Percentiles rank a stretch among this genome's conserved stretches.
phyloP scores from a whole-genome alignment of 768 basidiomycete genomes.

The Tubosaeta sp. region DNA sequence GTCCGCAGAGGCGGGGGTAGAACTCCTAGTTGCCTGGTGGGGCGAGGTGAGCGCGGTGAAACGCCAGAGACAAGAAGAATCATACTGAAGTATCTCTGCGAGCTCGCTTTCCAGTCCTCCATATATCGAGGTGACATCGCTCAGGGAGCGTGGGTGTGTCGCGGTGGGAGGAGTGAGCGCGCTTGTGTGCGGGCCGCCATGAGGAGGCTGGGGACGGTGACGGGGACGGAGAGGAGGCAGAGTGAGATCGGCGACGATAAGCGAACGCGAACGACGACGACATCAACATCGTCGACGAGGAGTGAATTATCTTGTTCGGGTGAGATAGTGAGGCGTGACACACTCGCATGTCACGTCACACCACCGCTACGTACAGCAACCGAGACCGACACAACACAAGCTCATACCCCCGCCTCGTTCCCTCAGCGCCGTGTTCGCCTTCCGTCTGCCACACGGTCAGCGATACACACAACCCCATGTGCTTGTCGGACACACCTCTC shows the following conservation, averaged over 20 bases:
- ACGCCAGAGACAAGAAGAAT: not conserved
- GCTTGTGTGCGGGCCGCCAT: constrained; percentile 46
- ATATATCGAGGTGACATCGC: constrained; percentile 51
- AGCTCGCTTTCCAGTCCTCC: constrained; percentile 52
- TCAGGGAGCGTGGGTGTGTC: constrained; percentile 33
- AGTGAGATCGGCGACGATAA: constrained; percentile 53
- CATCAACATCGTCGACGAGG: constrained; percentile 3
- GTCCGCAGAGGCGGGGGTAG: constrained; percentile 28
- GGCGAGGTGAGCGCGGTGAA: constrained; percentile 4
- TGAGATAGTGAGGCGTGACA: constrained; percentile 8
- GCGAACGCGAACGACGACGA: constrained; percentile 30
- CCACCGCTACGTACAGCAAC: constrained; percentile 15
- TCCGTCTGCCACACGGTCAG: constrained; percentile 9
- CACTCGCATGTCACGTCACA: constrained; percentile 21
- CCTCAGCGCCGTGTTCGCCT: not conserved
- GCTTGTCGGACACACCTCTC: constrained; percentile 20
- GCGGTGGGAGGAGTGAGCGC: constrained; percentile 41
- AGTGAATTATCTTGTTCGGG: constrained; percentile 15
- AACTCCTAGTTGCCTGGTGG: constrained; percentile 23
- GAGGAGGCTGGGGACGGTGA: constrained; percentile 34
- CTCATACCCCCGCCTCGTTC: constrained; percentile 7
- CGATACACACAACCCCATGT: not conserved
- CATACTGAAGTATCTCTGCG: constrained; percentile 48
- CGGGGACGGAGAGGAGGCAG: constrained; percentile 36
- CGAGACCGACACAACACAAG: constrained; percentile 23